These are phyloP conservation scores for Trichoderma endophyticum DNA, from an alignment of 2,329 filamentous ascomycete genomes.

Conservation along the genomic window DNA sequence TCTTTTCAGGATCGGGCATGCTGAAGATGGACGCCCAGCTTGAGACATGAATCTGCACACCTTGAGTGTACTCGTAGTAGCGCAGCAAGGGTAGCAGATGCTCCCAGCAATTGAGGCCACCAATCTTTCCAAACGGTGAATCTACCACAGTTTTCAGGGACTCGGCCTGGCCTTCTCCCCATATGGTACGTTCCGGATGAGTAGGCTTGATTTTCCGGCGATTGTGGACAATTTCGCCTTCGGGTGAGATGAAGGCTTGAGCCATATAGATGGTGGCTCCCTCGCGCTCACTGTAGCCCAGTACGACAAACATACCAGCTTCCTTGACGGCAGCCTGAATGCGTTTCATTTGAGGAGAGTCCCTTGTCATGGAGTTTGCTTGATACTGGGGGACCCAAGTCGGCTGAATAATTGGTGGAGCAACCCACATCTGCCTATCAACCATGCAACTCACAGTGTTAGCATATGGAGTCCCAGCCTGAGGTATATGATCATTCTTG, in stretches of 20 bases:
- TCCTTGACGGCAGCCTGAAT: conserved; percentile 47
- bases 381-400: conserved; percentile 22
- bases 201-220: conserved; percentile 57
- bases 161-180: conserved; percentile 53
- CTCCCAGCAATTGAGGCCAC: conserved; percentile 55
- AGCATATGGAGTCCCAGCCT: not conserved
- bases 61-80: conserved; percentile 23
- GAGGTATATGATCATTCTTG: no score
- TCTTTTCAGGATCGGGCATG: conserved; percentile 28
- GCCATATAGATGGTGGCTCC: conserved; percentile 51
- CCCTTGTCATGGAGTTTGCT: conserved; percentile 37
- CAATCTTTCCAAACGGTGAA: conserved; percentile 48
- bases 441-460: not conserved
- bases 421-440: conserved; percentile 7
- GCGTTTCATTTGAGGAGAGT: conserved; percentile 52
- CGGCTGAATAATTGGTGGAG: not conserved
- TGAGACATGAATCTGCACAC: conserved; percentile 24
- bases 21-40: conserved; percentile 32
- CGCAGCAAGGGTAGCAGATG: conserved; percentile 15
- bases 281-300: conserved; percentile 55
- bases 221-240: conserved; percentile 49
- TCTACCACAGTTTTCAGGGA: conserved; percentile 49
- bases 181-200: conserved; percentile 54
- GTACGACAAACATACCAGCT: conserved; percentile 50
- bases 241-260: conserved; percentile 50